Evolutionary conservation across 192 early-diverging fungal genomes (phyloP), one percentile per base, ranked within the genome.

Genomic region (Polychytrium aggregatum): DNA sequence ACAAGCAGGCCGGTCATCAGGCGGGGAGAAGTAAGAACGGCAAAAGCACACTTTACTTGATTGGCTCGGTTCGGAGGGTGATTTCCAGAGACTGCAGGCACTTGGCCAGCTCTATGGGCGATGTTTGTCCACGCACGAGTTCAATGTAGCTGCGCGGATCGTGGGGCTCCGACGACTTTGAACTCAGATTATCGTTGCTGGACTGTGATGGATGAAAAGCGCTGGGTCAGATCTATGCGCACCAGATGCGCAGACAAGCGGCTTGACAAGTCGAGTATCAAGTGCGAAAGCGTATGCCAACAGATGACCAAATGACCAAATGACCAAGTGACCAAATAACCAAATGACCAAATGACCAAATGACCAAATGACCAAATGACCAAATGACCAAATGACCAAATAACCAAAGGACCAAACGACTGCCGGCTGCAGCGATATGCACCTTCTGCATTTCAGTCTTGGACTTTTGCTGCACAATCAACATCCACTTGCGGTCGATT

Each of bases 11-110:
- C 31, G 31, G 31, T 33, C 31, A 33, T 11, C 6, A 4, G 31
- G n/a, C 5, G 18, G 5, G 5, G 17, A 18, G 28, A 36, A 49
- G 4, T 5, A 44, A 34, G 10, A 28, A 14, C 18, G 18, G 9
- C 47, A 48, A 48, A 5, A 16, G 5, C n/a, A 16, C 3, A 24
- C 18, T 30, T 56, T 28, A 59, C 57, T 25, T 39, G 16, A 59
- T 57, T 2, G 57, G 54, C 27, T 59, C 58, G 7, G 57, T 59
- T 11, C 57, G 37, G 45, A 59, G 21, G 3, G 57, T 11, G 6
- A 59, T 56, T 27, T 59, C 57, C 13, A 59, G 33, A 22, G 41
- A 47, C 38, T 59, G 57, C 29, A 59, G 35, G 5, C 60, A 7
- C 33, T 47, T 59, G 7, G 36, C 44, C 26, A 56, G 17, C 18